Base-by-base conservation (phyloP, 257 asterid genomes). In the Thymus mandschuricus region DNA sequence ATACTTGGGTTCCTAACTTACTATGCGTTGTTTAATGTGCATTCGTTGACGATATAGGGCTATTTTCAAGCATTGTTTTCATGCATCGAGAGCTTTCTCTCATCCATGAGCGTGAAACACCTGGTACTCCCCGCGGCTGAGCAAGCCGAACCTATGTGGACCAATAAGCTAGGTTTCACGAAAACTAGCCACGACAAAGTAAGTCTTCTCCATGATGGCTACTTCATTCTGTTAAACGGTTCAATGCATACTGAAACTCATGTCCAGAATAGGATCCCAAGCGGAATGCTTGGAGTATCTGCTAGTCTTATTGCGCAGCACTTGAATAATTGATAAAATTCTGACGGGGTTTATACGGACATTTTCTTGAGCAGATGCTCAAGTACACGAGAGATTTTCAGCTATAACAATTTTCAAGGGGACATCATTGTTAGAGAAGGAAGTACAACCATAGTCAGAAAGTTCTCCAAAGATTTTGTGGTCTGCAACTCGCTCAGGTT, bases 71-170 rank as follows among this genome's bases (percentile, higher is more conserved):
- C 98, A 13, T 67, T 94, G 58, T 94, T 94, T 84, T 84, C 86
- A 12, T 94, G 96, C 80, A 88, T 95, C 38, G 97, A 95, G 88
- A 67, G 78, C 71, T 74, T 95, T 70, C 86, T 95, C 64, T 75
- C 80, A 15, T 88, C 99, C 64, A 76, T 95, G 97, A 79, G 70
- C 48, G 98, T 95, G 73, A 87, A 86, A 69, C 86, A 72, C 80
- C 84, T 95, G 73, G 99, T 92, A 63, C 88, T 93, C 57, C 98
- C 98, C 62, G 96, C 98, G 78, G 97, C 98, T 46, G 96, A 83
- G 86, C 96, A 93, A 81, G 98, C 98, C 66, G 94, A 93, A 77
- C 87, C 96, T 65, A 95, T 95, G 85, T 95, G 99, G 99, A 84
- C 87, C 6, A 91, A 88, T 75, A 95, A 87, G 83, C 81, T 95